Evolutionary conservation across 139 green algal species (phyloP).

Genomic region (Chlorella sp.): DNA sequence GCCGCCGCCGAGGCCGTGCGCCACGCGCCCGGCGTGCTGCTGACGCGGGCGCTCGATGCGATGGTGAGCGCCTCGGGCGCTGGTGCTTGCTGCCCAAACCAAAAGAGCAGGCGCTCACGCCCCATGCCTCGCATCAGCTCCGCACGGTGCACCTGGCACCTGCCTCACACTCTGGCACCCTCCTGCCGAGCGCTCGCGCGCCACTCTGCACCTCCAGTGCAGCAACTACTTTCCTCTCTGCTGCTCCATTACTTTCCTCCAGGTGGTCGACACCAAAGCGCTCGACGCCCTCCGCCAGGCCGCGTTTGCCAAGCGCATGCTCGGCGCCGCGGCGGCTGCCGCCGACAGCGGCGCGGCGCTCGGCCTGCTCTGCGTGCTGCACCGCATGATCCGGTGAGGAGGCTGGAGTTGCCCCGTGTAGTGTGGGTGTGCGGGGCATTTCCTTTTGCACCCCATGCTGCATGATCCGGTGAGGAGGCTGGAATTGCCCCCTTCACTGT

Average conservation of each 20-base stretch:
- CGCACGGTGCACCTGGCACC: neutral
- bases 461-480: slow-evolving; percentile 32
- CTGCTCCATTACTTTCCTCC: neutral
- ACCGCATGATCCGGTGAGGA: slow-evolving; percentile 42
- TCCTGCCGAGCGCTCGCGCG: no score
- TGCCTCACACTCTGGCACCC: no score
- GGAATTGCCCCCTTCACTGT: no score
- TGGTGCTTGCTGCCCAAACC: neutral
- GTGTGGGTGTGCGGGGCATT: no score
- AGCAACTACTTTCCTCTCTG: neutral
- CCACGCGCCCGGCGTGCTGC: no score
- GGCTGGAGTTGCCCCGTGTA: no score
- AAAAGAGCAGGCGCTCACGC: no score
- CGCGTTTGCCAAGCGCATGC: slow-evolving; percentile 54
- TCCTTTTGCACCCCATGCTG: slow-evolving; percentile 4
- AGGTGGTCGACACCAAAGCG: no score
- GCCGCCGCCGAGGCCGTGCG: no score
- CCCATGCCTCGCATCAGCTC: neutral
- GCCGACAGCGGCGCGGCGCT: slow-evolving; percentile 31
- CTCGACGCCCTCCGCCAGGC: slow-evolving; percentile 35
- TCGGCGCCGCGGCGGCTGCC: slow-evolving; percentile 15
- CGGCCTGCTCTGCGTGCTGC: slow-evolving; percentile 45
- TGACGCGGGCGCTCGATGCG: neutral
- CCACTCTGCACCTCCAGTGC: no score
- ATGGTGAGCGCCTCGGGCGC: neutral